phyloP scores from a whole-genome alignment of 2,329 filamentous ascomycete species.

The Xylariaceae sp. region DNA sequence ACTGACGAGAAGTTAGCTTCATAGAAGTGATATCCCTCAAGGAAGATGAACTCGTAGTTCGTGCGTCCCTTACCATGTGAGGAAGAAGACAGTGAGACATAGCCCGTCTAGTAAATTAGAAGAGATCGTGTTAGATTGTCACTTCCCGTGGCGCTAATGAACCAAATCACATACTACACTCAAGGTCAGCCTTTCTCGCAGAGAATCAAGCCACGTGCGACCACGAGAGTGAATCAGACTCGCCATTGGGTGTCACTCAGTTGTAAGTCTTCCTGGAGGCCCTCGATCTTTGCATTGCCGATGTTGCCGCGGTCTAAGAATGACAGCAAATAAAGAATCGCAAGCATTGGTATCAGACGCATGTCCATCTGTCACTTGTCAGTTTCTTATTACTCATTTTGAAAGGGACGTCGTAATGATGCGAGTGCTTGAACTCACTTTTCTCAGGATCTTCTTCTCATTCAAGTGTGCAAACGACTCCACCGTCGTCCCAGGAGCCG shows the following conservation, averaged over 20 bases:
- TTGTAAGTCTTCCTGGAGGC: constrained; percentile 46
- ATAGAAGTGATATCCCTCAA: too few species aligned
- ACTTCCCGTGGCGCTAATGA: too few species aligned
- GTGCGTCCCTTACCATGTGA: constrained; percentile 47
- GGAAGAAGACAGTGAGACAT: constrained; percentile 69
- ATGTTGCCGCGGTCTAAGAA: constrained; percentile 66
- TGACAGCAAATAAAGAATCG: constrained; percentile 63
- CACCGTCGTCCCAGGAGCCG: constrained; percentile 19
- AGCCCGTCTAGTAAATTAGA: constrained; percentile 49
- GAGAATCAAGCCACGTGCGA: too few species aligned
- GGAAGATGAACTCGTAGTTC: too few species aligned
- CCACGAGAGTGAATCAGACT: too few species aligned
- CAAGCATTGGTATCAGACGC: constrained; percentile 58
- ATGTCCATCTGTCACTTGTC: constrained; percentile 42
- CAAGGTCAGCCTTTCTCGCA: too few species aligned
- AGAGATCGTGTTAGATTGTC: too few species aligned
- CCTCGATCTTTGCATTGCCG: constrained; percentile 63
- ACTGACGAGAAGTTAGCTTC: too few species aligned
- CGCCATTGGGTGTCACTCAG: constrained; percentile 59
- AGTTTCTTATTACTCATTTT: background rate
- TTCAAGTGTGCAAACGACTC: constrained; percentile 40
- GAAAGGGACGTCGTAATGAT: background rate
- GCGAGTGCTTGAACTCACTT: constrained; percentile 31
- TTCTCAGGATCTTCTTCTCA: constrained; percentile 57
- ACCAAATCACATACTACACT: too few species aligned